Conservation (phyloP, 441 rosid species). For the Populus trichocarpa region DNA sequence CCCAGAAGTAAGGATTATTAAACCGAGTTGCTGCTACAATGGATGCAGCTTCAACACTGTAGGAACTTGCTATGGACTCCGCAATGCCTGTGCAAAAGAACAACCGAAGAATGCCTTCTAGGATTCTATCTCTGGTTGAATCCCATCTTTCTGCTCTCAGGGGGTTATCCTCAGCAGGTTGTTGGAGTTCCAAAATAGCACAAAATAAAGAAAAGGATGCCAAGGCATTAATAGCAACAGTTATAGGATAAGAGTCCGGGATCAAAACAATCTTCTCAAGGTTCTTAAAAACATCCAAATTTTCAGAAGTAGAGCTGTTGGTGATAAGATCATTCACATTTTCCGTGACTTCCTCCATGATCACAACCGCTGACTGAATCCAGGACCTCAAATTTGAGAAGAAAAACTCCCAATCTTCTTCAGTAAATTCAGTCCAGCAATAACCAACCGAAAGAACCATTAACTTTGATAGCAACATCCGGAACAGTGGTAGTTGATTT, state of each 20-base stretch:
- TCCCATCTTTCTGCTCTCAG: constrained; percentile 57
- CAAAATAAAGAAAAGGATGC: constrained; percentile 57
- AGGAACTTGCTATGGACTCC: constrained; percentile 75
- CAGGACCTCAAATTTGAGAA: constrained; percentile 59
- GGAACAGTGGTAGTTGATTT: constrained; percentile 53
- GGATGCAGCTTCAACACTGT: constrained; percentile 59
- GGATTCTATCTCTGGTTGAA: constrained; percentile 54
- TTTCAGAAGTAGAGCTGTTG: constrained; percentile 38
- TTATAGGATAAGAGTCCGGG: constrained; percentile 49
- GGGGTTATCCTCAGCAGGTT: constrained; percentile 30
- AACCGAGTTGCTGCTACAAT: constrained; percentile 62
- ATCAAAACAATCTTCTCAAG: constrained; percentile 51
- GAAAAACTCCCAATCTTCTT: constrained; percentile 88
- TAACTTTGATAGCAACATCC: constrained; percentile 61
- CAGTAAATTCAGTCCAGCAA: constrained; percentile 79
- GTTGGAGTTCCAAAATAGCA: constrained; percentile 35
- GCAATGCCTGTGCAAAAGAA: constrained; percentile 87
- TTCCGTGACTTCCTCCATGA: constrained; percentile 87
- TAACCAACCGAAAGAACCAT: constrained; percentile 69
- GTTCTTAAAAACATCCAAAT: constrained; percentile 41
- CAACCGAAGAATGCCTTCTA: constrained; percentile 81
- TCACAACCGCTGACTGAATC: constrained; percentile 88
- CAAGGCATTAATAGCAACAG: constrained; percentile 65
- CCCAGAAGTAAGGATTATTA: constrained; percentile 68
- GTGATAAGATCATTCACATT: constrained; percentile 56